Evolutionary conservation across 2,329 filamentous ascomycete genomes (phyloP), one percentile per base, ranked within the genome.

Genomic region (Exophiala viscosa): DNA sequence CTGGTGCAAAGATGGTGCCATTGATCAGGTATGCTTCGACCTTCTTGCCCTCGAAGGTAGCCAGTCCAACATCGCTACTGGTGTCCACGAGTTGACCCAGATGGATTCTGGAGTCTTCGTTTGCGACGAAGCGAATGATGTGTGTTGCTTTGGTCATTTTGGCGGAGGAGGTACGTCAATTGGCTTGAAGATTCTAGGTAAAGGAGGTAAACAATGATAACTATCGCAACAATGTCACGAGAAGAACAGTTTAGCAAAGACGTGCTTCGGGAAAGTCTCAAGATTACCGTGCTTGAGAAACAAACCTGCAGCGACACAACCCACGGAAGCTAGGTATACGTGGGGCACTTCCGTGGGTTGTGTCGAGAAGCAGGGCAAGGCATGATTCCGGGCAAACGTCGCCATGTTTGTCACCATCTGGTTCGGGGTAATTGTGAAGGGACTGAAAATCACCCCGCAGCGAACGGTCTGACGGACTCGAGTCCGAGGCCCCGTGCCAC

Each of bases 121-220:
- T 62, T 31, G 70, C 71, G 28, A 73, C 61, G 60, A 74, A 74
- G 43, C 71, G 70, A 47, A 71, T 67, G 42, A 74, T 67, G 39
- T 69, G 70, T 32, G 69, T 73, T 68, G 71, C 72, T 52, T 64
- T 65, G 34, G 61, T 14, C 48, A 60, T 48, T 43, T 54, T 49
- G 20, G 28, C 11, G 20, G 28, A 20, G 34, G 14, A 9, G 34
- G 11, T 36, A 42, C 18, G 20, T 15, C 17, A 42, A 18, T 11
- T 2, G 18, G n/a, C 4, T n/a, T 28, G 20, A 18, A 9, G 18
- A 10, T 36, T 39, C 36, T 3, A 13, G 36, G 14, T 14, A 9
- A n/a, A 39, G 14, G 14, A 20, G 38, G 38, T 10, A 28, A 28
- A 28, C 23, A 28, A 4, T 28, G 8, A 7, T 5, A 28, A 7